These are phyloP conservation scores for Hypomyces perniciosus DNA, from an alignment of 2,329 filamentous ascomycete genomes.

Conservation along the genomic window DNA sequence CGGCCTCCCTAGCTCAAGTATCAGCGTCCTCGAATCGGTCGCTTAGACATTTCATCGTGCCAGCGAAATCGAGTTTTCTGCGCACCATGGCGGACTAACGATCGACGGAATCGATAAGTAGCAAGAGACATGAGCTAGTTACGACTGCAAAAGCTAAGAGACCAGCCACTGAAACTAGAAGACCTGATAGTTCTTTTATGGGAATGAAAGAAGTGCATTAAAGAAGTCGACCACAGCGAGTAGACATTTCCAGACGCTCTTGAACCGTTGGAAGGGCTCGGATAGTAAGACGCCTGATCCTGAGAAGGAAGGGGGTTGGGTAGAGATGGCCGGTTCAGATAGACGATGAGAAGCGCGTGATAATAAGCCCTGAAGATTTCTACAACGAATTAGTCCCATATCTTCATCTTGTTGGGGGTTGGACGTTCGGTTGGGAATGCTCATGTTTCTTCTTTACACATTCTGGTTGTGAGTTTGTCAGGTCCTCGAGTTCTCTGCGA, in stretches of 20 bases:
- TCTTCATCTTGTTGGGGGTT: not conserved
- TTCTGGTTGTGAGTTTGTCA: slow-evolving; percentile 19
- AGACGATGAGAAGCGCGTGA: slow-evolving; percentile 26
- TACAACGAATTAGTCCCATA: slow-evolving; percentile 6
- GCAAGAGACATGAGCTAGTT: slow-evolving; percentile 30
- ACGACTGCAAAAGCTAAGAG: slow-evolving; percentile 30
- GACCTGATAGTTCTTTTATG: slow-evolving; percentile 20
- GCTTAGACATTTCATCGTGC: slow-evolving; percentile 21
- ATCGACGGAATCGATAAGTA: slow-evolving; percentile 28
- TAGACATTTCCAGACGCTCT: slow-evolving; percentile 33
- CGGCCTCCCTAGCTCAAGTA: slow-evolving; percentile 16
- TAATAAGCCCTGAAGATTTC: slow-evolving; percentile 31
- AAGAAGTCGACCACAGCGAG: slow-evolving; percentile 24
- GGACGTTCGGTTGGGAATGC: not conserved
- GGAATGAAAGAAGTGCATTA: slow-evolving; percentile 20
- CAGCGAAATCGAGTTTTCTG: slow-evolving; percentile 27
- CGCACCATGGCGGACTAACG: slow-evolving; percentile 32
- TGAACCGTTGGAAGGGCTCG: slow-evolving; percentile 25
- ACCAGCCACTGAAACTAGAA: slow-evolving; percentile 25
- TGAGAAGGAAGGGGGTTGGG: slow-evolving; percentile 17
- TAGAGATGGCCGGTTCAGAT: slow-evolving; percentile 32
- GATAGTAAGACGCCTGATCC: slow-evolving; percentile 6
- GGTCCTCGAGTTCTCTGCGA: slow-evolving; percentile 27
- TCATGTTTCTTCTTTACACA: slow-evolving; percentile 17
- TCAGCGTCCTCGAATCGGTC: slow-evolving; percentile 29